These are phyloP conservation scores for Glycine tomentella DNA, from an alignment of 306 rosid genomes.

Conservation along the genomic window DNA sequence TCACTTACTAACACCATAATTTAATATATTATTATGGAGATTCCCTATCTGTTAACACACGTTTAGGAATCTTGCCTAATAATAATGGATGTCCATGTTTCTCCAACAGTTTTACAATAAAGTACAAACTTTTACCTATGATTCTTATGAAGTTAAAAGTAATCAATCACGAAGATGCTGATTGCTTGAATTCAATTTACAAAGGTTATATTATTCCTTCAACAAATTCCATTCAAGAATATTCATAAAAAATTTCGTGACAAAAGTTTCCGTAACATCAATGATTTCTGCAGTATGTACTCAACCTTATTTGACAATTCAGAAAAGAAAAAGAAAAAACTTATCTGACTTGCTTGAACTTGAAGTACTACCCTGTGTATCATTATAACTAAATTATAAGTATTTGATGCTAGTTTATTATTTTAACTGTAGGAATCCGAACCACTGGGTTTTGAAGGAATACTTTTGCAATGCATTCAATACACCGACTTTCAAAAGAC, in stretches of 20 bases:
- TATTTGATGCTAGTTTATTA: not conserved
- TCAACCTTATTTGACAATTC: too few relatives aligned
- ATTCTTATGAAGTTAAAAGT: not conserved
- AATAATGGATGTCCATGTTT: too few relatives aligned
- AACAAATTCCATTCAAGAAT: not conserved
- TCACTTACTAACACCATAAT: too few relatives aligned
- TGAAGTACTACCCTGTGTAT: not conserved
- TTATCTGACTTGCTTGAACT: too few relatives aligned
- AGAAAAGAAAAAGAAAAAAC: too few relatives aligned
- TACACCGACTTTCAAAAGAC: too few relatives aligned
- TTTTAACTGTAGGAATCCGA: not conserved
- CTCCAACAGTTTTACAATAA: not conserved
- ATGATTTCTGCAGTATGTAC: too few relatives aligned
- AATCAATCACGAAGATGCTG: not conserved
- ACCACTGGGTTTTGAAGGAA: not conserved
- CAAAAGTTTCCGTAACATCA: not conserved
- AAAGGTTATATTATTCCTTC: not conserved
- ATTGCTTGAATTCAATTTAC: not conserved
- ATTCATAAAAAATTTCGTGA: too few relatives aligned
- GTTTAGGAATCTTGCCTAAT: too few relatives aligned
- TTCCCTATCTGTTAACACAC: too few relatives aligned
- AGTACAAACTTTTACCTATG: not conserved
- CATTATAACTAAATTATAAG: not conserved
- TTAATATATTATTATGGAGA: too few relatives aligned
- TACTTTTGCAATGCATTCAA: not conserved